Conservation (phyloP, 1,139 yeast species). For the Magnusiomyces paraingens region DNA sequence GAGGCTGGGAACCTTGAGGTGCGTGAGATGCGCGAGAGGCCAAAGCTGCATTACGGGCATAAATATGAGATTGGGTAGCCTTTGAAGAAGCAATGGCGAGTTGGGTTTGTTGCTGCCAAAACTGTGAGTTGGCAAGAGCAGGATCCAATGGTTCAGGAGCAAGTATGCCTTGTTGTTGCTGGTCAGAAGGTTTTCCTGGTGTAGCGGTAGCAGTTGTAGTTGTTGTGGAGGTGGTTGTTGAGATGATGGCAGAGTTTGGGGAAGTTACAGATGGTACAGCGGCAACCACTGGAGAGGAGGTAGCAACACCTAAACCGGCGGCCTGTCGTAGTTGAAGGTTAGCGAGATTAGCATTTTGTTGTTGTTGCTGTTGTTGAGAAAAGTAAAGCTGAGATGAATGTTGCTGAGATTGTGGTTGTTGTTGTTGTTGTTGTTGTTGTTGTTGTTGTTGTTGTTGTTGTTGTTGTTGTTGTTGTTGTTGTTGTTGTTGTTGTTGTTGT, state of each 20-base stretch:
- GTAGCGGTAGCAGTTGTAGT: slow-evolving; percentile 11
- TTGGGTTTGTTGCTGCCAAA: slow-evolving; percentile 87
- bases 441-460: not conserved
- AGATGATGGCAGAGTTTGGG: slow-evolving; percentile 25
- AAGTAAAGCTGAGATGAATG: too few relatives aligned
- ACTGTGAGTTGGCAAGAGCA: slow-evolving; percentile 42
- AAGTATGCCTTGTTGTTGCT: slow-evolving; percentile 22
- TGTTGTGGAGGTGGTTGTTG: not conserved
- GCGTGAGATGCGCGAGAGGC: slow-evolving; percentile 41
- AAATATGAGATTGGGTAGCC: slow-evolving; percentile 70
- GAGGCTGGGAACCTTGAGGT: slow-evolving; percentile 18
- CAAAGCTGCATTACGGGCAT: slow-evolving; percentile 89
- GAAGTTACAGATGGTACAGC: slow-evolving; percentile 2
- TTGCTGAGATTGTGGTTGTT: slow-evolving; percentile 19
- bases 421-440: not conserved
- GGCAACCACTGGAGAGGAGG: too few relatives aligned
- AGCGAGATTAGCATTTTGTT: slow-evolving; percentile 15
- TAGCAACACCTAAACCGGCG: too few relatives aligned
- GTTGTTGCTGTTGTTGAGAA: slow-evolving; percentile 7
- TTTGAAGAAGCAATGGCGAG: slow-evolving; percentile 73
- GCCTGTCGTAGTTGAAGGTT: too few relatives aligned
- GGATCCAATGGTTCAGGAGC: slow-evolving; percentile 13
- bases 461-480: not conserved
- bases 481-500: slow-evolving; percentile 4
- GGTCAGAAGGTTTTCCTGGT: slow-evolving; percentile 29